Evolutionary conservation across 768 basidiomycete species (phyloP).

Genomic region (Pleurotus giganteus): DNA sequence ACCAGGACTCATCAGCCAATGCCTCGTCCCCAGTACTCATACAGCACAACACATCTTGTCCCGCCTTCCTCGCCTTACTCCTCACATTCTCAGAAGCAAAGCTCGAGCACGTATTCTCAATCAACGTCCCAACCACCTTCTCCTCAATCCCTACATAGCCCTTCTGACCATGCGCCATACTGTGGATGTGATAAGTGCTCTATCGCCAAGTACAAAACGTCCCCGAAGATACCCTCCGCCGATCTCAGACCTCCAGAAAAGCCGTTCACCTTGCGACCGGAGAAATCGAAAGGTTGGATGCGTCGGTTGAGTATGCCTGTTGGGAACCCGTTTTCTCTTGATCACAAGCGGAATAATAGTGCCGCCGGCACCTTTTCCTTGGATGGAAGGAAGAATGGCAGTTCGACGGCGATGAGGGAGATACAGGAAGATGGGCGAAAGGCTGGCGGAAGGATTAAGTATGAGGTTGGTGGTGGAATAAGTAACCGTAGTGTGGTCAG

Average conservation of each 20-base stretch:
- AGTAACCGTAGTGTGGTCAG: conserved; percentile 54
- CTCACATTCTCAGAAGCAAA: conserved; percentile 22
- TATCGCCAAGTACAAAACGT: conserved; percentile 47
- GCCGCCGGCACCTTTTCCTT: conserved; percentile 30
- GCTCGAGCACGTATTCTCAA: conserved; percentile 21
- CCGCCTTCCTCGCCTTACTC: conserved; percentile 29
- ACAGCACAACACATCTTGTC: conserved; percentile 41
- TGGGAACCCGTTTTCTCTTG: conserved; percentile 54
- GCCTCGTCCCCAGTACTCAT: conserved; percentile 29
- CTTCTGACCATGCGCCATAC: conserved; percentile 51
- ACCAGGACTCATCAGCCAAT: conserved; percentile 10
- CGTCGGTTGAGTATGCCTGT: conserved; percentile 76
- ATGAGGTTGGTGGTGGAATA: conserved; percentile 35
- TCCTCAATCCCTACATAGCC: conserved; percentile 17
- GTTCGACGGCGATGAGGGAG: conserved; percentile 35
- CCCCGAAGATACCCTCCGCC: conserved; percentile 25
- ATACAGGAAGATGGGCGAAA: conserved; percentile 49
- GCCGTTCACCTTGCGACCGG: conserved; percentile 42
- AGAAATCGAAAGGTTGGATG: conserved; percentile 73
- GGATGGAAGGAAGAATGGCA: conserved; percentile 51
- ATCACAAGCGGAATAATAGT: conserved; percentile 19
- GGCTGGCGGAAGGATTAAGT: conserved; percentile 31
- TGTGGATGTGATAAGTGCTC: conserved; percentile 71
- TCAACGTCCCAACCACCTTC: conserved; percentile 8
- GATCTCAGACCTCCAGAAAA: conserved; percentile 41